Evolutionary conservation across 768 basidiomycete species (phyloP).

Genomic region (Saitozyma podzolica): DNA sequence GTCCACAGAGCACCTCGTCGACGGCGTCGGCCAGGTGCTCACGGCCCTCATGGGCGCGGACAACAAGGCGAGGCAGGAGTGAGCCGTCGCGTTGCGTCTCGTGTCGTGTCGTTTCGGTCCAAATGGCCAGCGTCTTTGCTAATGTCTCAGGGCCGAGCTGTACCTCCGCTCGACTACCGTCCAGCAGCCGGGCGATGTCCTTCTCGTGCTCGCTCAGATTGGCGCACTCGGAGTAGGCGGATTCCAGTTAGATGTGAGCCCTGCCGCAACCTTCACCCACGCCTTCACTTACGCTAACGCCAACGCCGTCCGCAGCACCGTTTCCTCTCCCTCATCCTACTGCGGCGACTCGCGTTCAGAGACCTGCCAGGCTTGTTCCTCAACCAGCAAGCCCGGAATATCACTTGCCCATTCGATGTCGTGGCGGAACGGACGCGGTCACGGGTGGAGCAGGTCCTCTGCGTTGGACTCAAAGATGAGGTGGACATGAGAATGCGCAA

Average conservation of each 20-base stretch:
- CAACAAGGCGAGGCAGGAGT: slow-evolving; percentile 30
- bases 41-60: slow-evolving; percentile 36
- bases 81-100: slow-evolving; percentile 3
- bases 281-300: neutral
- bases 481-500: slow-evolving; percentile 42
- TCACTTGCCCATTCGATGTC: slow-evolving; percentile 40
- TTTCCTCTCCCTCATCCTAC: slow-evolving; percentile 34
- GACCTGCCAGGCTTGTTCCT: slow-evolving; percentile 34
- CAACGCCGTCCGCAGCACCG: slow-evolving; percentile 24
- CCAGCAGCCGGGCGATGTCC: slow-evolving; percentile 26
- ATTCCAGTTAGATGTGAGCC: slow-evolving; percentile 40
- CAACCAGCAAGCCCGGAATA: slow-evolving; percentile 23
- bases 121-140: neutral
- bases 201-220: slow-evolving; percentile 42
- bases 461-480: slow-evolving; percentile 43
- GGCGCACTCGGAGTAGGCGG: slow-evolving; percentile 44
- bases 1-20: slow-evolving; percentile 46
- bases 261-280: neutral
- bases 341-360: slow-evolving; percentile 36
- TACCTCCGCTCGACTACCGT: slow-evolving; percentile 28
- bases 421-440: slow-evolving; percentile 30
- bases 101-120: neutral
- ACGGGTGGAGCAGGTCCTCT: slow-evolving; percentile 41
- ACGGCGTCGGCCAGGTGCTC: slow-evolving; percentile 31
- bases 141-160: slow-evolving; percentile 29